Base-by-base conservation (phyloP, 2,329 filamentous ascomycete species). In the Colletotrichum liriopes region DNA sequence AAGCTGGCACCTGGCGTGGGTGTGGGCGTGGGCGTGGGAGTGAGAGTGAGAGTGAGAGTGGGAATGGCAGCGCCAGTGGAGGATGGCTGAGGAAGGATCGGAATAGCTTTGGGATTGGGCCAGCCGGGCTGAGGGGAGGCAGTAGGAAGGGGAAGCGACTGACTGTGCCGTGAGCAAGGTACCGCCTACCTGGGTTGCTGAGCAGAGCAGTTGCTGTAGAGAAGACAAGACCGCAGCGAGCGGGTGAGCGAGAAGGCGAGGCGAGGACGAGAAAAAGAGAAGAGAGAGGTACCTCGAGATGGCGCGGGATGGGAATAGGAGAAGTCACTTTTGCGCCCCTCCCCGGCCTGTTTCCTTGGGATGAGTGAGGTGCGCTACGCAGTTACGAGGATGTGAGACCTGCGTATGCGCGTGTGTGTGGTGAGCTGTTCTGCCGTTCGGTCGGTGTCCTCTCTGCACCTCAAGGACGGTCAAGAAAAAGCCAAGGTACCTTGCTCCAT, bases 71-170 rank as follows among this genome's bases (percentile, higher is more conserved):
- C 49, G 41, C 47, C 67, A 71, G 71, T 62, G 67, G 51, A 67
- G 71, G 71, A 71, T 70, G 70, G 70, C 70, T 70, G 61, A 58
- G 70, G 65, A 63, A 63, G 65, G 69, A 72, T 69, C 43, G 59
- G 69, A 69, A 72, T 59, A 72, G 69, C 65, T 52, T 52, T 69
- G 54, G 71, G 67, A 71, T 59, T 71, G 67, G 67, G 43, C 62
- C 58, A 45, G 47, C 71, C 56, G 54, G 66, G 66, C 70, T 65
- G 66, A 70, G 60, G 64, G 52, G 47, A 29, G 29, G 29, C 29
- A 5, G 47, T 6, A 6, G 61, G 49, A 20, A 63, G 35, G 29
- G 5, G n/a, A 37, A 56, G 35, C 39, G n/a, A 56, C 9, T 16
- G 54, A 18, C 54, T 56, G 35, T 54, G 9, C 29, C 51, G 23